These are phyloP conservation scores for Paracorniculantispora psalliotae DNA, from an alignment of 2,329 filamentous ascomycete species.

Conservation along the genomic window DNA sequence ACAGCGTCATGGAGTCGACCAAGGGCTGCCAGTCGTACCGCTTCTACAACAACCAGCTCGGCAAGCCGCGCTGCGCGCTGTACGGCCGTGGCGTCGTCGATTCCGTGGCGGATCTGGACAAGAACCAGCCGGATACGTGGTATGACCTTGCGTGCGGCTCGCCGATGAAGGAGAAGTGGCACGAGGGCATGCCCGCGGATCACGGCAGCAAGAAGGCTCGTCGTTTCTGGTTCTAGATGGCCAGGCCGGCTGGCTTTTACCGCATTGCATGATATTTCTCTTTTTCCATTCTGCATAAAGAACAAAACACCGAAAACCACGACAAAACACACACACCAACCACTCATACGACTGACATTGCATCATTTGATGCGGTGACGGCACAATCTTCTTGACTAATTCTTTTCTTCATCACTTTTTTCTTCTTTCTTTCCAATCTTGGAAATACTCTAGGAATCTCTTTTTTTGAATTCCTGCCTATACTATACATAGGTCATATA, in stretches of 20 bases:
- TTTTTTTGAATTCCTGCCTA: not conserved
- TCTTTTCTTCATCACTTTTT: not conserved
- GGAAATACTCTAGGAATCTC: not conserved
- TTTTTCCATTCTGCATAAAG: not conserved
- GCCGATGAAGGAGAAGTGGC: conserved; percentile 24
- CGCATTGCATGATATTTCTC: not conserved
- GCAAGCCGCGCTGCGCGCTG: conserved; percentile 31
- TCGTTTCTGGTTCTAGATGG: not conserved
- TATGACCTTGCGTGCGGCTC: conserved; percentile 33
- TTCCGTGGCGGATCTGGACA: conserved; percentile 26
- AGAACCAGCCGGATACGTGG: conserved; percentile 27
- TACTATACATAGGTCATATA: not conserved
- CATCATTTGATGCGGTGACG: not conserved
- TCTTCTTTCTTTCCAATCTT: not conserved
- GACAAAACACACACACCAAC: no score
- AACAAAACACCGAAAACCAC: not conserved
- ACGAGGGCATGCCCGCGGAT: conserved; percentile 5
- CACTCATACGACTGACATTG: not conserved
- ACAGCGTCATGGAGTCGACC: conserved; percentile 25
- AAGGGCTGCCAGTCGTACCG: conserved; percentile 33
- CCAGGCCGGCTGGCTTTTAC: not conserved
- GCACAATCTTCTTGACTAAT: not conserved
- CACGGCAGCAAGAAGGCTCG: not conserved
- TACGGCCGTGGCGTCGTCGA: conserved; percentile 29
- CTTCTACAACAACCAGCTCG: conserved; percentile 28